Percentiles rank a stretch among this genome's conserved stretches.
These are phyloP conservation scores for Lophiostoma macrostomum DNA, from an alignment of 495 filamentous ascomycete species.

Conservation along the genomic window DNA sequence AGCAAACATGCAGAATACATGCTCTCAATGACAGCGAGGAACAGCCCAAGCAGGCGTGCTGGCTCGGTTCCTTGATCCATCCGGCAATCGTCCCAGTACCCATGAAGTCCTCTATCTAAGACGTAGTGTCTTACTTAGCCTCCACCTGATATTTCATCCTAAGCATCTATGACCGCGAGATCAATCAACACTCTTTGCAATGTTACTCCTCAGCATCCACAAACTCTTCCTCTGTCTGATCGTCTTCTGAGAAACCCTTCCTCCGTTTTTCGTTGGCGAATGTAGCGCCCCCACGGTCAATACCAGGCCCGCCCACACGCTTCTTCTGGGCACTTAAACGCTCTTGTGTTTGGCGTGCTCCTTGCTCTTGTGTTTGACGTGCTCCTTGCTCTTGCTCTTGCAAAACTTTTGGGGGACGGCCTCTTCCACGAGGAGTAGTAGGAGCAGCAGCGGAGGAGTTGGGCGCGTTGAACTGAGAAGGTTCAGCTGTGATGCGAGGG, in stretches of 20 bases:
- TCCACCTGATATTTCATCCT: too few relatives aligned
- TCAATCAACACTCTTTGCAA: not conserved
- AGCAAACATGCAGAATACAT: too few relatives aligned
- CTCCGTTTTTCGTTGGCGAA: conserved; percentile 44
- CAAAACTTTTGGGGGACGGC: conserved; percentile 42
- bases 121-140: too few relatives aligned
- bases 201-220: conserved; percentile 33
- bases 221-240: conserved; percentile 43
- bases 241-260: conserved; percentile 45
- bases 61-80: too few relatives aligned
- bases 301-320: conserved; percentile 47
- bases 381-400: conserved; percentile 42
- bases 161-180: not conserved
- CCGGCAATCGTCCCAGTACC: too few relatives aligned
- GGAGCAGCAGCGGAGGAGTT: not conserved
- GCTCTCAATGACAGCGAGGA: too few relatives aligned
- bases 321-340: conserved; percentile 46
- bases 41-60: too few relatives aligned
- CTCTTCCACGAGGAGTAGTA: conserved; percentile 31
- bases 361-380: conserved; percentile 41
- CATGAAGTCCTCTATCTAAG: too few relatives aligned
- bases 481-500: conserved; percentile 31
- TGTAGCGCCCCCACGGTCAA: conserved; percentile 48
- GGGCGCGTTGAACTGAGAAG: not conserved
- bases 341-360: conserved; percentile 43